Conservation (phyloP, 2,329 filamentous ascomycete species). For the Botrytis squamosa region DNA sequence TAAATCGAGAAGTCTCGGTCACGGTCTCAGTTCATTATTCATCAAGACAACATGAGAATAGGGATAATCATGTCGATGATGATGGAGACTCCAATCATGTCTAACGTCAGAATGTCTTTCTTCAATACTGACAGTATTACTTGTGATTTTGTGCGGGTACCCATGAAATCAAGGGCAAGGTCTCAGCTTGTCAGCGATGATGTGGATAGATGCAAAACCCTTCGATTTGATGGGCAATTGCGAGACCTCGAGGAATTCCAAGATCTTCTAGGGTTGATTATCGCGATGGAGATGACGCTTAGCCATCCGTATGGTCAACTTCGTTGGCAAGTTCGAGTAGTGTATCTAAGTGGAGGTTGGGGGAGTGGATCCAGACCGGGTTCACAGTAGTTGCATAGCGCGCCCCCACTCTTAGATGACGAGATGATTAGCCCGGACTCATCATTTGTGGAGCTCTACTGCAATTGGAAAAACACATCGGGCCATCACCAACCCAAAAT, state of each 20-base stretch:
- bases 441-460: background rate
- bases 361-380: conserved; percentile 5
- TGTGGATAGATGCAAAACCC: background rate
- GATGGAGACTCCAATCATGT: background rate
- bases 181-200: background rate
- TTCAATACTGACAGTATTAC: conserved; percentile 3
- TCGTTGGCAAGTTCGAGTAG: conserved; percentile 7
- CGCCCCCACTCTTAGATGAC: conserved; percentile 14
- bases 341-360: conserved; percentile 2
- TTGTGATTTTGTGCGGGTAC: conserved; percentile 1
- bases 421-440: conserved; percentile 10
- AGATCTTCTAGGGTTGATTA: background rate
- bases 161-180: background rate
- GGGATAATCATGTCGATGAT: background rate
- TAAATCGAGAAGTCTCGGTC: conserved; percentile 15
- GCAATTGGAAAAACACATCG: background rate
- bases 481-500: background rate
- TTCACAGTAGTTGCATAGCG: background rate
- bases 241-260: background rate
- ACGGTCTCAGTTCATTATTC: conserved; percentile 15
- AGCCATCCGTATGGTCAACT: background rate
- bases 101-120: conserved; percentile 2
- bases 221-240: background rate
- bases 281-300: conserved; percentile 4
- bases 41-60: background rate